Evolutionary conservation across 352 stramenopile genomes (phyloP).

Genomic region (Phytophthora lateralis): DNA sequence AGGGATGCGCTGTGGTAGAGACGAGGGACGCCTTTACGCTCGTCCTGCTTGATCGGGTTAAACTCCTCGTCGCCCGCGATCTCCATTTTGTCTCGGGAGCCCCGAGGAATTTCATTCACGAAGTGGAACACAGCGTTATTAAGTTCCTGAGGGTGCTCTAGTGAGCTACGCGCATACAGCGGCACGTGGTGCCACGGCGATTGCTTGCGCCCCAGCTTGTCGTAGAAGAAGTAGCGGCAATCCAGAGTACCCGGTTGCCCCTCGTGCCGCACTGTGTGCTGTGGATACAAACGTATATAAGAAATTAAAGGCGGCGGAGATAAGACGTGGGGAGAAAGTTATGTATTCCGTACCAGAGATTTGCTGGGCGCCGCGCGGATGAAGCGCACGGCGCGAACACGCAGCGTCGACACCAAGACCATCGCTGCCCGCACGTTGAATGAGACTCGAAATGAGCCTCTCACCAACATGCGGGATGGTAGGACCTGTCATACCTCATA

Average conservation of each 20-base stretch:
- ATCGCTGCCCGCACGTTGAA: conserved; percentile 10
- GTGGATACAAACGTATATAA: conserved; percentile 3
- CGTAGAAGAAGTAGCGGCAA: conserved; percentile 88
- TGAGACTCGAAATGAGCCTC: not conserved
- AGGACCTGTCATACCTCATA: conserved; percentile 10
- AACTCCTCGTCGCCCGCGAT: conserved; percentile 89
- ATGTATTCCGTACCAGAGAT: conserved; percentile 6
- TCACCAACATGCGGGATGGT: conserved; percentile 1
- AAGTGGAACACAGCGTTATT: conserved; percentile 86
- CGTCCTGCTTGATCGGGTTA: conserved; percentile 98
- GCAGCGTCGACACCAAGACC: conserved; percentile 17
- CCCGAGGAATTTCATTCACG: conserved; percentile 94
- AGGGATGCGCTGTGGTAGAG: conserved; percentile 88
- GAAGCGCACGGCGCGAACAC: conserved; percentile 16
- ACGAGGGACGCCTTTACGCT: conserved; percentile 96
- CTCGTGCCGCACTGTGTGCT: conserved; percentile 73
- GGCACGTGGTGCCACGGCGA: conserved; percentile 95
- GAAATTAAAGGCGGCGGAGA: not conserved
- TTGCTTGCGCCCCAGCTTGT: conserved; percentile 73
- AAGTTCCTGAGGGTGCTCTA: conserved; percentile 43
- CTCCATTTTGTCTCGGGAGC: conserved; percentile 93
- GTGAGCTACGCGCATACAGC: conserved; percentile 57
- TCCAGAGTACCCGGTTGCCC: conserved; percentile 67
- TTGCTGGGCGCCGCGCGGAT: conserved; percentile 19
- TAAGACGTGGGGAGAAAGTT: not conserved